Evolutionary conservation across 192 early-diverging fungal genomes (phyloP), one percentile per base, ranked within the genome.

Genomic region (Coemansia sp.): DNA sequence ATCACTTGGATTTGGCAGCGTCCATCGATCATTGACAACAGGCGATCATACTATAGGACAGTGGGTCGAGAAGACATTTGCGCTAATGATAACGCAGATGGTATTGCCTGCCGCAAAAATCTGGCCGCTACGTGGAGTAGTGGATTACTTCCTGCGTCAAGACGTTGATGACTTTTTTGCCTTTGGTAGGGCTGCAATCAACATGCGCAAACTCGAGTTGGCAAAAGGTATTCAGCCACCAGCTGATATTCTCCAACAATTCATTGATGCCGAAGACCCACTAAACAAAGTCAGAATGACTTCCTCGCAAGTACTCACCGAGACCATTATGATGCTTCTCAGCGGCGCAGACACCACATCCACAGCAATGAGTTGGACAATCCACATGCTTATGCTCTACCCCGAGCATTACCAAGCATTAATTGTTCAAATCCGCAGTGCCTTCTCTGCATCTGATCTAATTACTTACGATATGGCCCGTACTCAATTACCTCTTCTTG

Each of bases 321-420:
- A 81, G 26, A 68, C 65, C 14, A 68, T 81, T 28, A 66, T 64
- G 56, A 28, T 81, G 18, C 16, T 81, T 56, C 31, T 73, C 16
- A 65, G 65, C 44, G 78, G 78, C 32, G 58, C 69, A 25, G 74
- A 81, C 54, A 76, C 74, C 8, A 64, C 66, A 14, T 68, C 70
- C 0, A 63, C 58, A 2, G 66, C 78, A 8, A 51, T 81, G 22
- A 31, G 63, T 1, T 76, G 68, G 73, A 65, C 65, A 10, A 28
- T 76, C n/a, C 69, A 76, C 44, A 34, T 76, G 38, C 63, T 81
- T n/a, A 44, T 73, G 60, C 50, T 76, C 9, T 64, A 81, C 48
- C 78, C 78, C 6, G 65, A 49, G 47, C 58, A 62, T 28, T 52
- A 62, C 52, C 47, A 32, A 6, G 30, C 23, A 24, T 57, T 63